Percentiles rank a stretch among this genome's conserved stretches.
Evolutionary conservation across 352 stramenopile genomes (phyloP).

Genomic region (Globisporangium ultimum): DNA sequence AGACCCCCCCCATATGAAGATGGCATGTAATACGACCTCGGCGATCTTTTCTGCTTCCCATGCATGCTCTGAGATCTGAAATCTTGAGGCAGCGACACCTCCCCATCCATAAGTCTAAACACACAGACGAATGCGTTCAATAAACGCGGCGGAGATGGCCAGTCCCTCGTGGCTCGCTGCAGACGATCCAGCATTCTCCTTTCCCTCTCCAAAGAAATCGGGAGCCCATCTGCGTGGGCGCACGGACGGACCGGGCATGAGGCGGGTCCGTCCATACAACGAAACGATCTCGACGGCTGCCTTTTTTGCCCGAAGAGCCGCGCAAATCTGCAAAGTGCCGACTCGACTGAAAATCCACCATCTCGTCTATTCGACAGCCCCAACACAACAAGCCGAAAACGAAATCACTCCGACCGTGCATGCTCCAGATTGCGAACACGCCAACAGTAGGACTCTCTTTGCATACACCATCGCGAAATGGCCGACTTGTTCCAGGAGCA

Average conservation of each 20-base stretch:
- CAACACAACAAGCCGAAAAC: not conserved
- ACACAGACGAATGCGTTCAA: no score
- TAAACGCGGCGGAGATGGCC: no score
- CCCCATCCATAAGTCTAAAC: no score
- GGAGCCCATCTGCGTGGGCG: not conserved
- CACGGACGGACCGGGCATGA: no score
- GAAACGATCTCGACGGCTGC: not conserved
- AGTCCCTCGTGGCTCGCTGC: no score
- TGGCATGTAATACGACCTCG: not conserved
- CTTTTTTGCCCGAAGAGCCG: not conserved
- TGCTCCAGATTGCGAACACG: no score
- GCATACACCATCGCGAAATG: not conserved
- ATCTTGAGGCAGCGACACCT: no score
- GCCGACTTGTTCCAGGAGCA: constrained; percentile 2
- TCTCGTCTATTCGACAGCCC: no score
- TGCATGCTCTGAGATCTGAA: no score
- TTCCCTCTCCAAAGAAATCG: not conserved
- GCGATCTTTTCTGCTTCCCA: constrained; percentile 5
- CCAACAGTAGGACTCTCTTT: no score
- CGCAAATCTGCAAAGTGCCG: not conserved
- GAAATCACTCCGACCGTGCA: not conserved
- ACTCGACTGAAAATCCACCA: not conserved
- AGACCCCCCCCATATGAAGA: not conserved
- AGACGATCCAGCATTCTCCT: not conserved
- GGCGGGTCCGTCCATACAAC: not conserved